Conservation (phyloP, 257 asterid genomes). For the Solanum ahanhuiri region DNA sequence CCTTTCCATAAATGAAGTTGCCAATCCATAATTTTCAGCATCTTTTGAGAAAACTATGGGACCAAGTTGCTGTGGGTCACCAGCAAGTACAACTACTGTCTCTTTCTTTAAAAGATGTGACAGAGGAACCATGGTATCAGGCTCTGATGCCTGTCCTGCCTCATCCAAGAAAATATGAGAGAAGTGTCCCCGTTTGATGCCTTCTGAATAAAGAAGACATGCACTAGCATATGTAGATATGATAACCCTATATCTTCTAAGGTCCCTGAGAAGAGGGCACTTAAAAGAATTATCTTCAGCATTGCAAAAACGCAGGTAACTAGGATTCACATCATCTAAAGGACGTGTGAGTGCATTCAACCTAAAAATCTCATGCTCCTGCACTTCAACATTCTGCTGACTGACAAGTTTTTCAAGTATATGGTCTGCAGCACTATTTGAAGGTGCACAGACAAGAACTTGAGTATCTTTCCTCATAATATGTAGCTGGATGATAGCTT, state of each 20-base stretch:
- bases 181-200: conserved; percentile 63
- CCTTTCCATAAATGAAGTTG: conserved; percentile 78
- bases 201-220: conserved; percentile 50
- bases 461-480: conserved; percentile 17
- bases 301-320: conserved; percentile 38
- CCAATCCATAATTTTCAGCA: conserved; percentile 64
- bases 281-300: conserved; percentile 38
- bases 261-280: conserved; percentile 46
- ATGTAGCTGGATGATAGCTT: conserved; percentile 74
- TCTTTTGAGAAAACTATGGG: conserved; percentile 62
- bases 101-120: conserved; percentile 38
- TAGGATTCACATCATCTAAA: conserved; percentile 58
- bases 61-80: conserved; percentile 94
- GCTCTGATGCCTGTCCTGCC: conserved; percentile 99
- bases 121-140: conserved; percentile 85
- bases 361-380: conserved; percentile 45
- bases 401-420: conserved; percentile 55
- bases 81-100: conserved; percentile 72
- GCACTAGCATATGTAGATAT: conserved; percentile 79
- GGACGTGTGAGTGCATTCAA: conserved; percentile 72
- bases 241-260: conserved; percentile 40
- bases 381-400: conserved; percentile 16
- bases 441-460: conserved; percentile 89
- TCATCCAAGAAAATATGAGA: conserved; percentile 85
- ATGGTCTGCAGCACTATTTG: conserved; percentile 87